These are phyloP conservation scores for Boletellus ananas DNA, from an alignment of 768 basidiomycete genomes.

Conservation along the genomic window DNA sequence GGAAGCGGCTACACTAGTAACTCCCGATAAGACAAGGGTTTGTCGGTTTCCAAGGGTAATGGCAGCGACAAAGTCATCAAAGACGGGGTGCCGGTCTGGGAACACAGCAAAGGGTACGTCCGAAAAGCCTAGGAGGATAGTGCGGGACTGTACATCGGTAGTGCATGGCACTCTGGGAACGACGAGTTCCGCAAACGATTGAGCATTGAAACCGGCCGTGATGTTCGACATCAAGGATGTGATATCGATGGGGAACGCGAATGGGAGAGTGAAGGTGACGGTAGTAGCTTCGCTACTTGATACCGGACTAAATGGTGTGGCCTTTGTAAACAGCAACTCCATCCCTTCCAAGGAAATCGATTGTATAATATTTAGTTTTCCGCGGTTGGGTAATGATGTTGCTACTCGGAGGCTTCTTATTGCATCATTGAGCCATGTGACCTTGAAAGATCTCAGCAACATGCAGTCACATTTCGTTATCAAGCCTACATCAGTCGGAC, in stretches of 20 bases:
- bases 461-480: neutral
- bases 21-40: conserved; percentile 50
- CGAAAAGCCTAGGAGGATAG: conserved; percentile 58
- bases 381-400: conserved; percentile 60
- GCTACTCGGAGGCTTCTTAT: conserved; percentile 59
- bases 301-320: conserved; percentile 53
- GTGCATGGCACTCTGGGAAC: conserved; percentile 53
- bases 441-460: conserved; percentile 34
- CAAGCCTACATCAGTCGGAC: conserved; percentile 48
- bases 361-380: conserved; percentile 58
- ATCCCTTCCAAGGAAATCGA: conserved; percentile 59
- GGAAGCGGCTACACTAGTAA: conserved; percentile 51
- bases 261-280: conserved; percentile 64
- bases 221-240: conserved; percentile 57
- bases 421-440: conserved; percentile 69
- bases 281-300: conserved; percentile 58
- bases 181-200: conserved; percentile 55
- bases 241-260: conserved; percentile 68
- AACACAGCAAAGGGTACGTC: conserved; percentile 59
- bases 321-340: conserved; percentile 52
- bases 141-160: conserved; percentile 57
- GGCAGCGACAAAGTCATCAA: conserved; percentile 58
- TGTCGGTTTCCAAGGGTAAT: conserved; percentile 49
- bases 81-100: conserved; percentile 44
- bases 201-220: conserved; percentile 46